phyloP scores from a whole-genome alignment of 176 grass and related monocot genomes.

The Olyra latifolia region DNA sequence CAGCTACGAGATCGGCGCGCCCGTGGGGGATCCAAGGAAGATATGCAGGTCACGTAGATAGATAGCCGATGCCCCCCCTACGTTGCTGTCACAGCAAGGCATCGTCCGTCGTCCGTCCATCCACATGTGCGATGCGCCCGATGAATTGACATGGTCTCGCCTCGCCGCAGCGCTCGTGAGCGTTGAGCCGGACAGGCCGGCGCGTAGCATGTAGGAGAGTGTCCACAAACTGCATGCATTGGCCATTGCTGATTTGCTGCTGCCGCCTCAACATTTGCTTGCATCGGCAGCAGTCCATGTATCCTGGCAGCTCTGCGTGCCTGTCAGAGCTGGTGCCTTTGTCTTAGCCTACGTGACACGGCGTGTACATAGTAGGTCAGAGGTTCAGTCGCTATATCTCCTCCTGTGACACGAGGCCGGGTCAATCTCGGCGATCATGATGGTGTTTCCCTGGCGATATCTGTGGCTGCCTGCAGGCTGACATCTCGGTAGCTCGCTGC shows the following conservation, averaged over 20 bases:
- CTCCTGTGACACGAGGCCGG: not conserved
- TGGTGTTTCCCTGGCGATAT: not conserved
- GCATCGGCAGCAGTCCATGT: not conserved
- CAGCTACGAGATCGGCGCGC: not conserved
- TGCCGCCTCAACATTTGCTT: not conserved
- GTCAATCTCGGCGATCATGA: not conserved
- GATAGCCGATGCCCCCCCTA: not conserved
- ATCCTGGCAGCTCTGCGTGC: not conserved
- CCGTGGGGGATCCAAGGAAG: not conserved
- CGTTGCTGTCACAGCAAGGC: not conserved
- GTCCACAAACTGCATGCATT: not conserved
- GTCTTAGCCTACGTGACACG: not conserved
- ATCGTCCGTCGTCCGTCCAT: not conserved
- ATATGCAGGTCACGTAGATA: not conserved
- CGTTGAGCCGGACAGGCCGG: not conserved
- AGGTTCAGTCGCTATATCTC: not conserved
- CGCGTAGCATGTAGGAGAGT: not conserved
- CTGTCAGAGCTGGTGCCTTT: not conserved
- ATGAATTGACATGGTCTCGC: too few relatives aligned
- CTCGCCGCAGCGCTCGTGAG: not conserved
- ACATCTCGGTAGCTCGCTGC: not conserved
- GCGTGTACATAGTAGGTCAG: not conserved
- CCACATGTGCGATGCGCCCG: not conserved
- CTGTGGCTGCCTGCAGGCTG: conserved; percentile 1
- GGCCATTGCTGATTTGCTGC: not conserved